Percentiles rank a stretch among this genome's conserved stretches.
Evolutionary conservation across 2,329 filamentous ascomycete species (phyloP).

Genomic region (Rhynchosporium secalis): DNA sequence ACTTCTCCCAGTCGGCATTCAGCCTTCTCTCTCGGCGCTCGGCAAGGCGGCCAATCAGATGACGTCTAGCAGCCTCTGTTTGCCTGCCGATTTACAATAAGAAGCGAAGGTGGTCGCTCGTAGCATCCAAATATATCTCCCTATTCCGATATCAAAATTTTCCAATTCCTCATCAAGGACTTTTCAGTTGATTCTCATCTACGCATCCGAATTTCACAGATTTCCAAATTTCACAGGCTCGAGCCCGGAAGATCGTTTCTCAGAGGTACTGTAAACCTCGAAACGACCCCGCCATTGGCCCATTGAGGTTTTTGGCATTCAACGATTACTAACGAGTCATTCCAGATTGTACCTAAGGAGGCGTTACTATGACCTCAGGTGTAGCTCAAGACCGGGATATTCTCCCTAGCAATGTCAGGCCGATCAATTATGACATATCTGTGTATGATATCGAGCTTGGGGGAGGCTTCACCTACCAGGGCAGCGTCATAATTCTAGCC

Average conservation of each 20-base stretch:
- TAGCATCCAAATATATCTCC: too few relatives aligned
- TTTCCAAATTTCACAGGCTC: neutral
- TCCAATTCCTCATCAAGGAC: too few relatives aligned
- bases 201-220: too few relatives aligned
- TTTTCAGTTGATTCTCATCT: too few relatives aligned
- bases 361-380: conserved; percentile 31
- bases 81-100: too few relatives aligned
- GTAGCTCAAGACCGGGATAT: conserved; percentile 61
- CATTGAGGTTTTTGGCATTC: conserved; percentile 2
- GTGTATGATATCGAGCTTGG: conserved; percentile 75
- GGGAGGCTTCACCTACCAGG: conserved; percentile 75
- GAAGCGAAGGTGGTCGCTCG: too few relatives aligned
- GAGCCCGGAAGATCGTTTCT: too few relatives aligned
- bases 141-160: too few relatives aligned
- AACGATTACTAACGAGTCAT: neutral
- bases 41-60: conserved; percentile 18
- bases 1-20: neutral
- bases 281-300: conserved; percentile 7
- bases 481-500: conserved; percentile 77
- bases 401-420: conserved; percentile 68
- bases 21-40: conserved; percentile 12
- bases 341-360: neutral
- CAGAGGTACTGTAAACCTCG: neutral
- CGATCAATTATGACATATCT: conserved; percentile 80
- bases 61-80: too few relatives aligned